Evolutionary conservation across 2,329 filamentous ascomycete species (phyloP), one percentile per base, ranked within the genome.

Genomic region (Amauroascus niger): DNA sequence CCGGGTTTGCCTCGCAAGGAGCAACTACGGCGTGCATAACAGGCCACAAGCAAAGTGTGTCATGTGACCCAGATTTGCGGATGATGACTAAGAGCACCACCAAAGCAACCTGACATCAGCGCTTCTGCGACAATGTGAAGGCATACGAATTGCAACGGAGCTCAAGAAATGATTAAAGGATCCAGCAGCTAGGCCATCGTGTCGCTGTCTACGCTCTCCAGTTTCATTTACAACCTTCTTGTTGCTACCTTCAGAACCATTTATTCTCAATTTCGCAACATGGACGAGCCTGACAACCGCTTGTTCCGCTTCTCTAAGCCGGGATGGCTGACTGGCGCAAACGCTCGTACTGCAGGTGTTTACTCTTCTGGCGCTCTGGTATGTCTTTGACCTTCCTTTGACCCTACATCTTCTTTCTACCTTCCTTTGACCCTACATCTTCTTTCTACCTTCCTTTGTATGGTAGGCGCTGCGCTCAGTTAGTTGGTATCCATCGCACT

Each of bases 301-400:
- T 78, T 84, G 58, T 86, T 84, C 71, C 81, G 81, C 63, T 85
- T 83, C 67, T 76, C 79, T 43, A 81, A 81, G 69, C 82, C 82
- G 2, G 74, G 78, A 67, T 85, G 82, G 79, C 70, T 85, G 44
- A 85, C 82, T 67, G 84, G 78, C 69, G 76, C 80, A 57, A 79
- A 77, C 64, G 77, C 80, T 52, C 74, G 82, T 59, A 83, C 77
- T 50, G 76, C 78, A 60, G 83, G 82, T 68, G 80, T 86, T 68
- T 86, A 86, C 71, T 66, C 75, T 41, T 77, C 82, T 30, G 82
- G 82, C 64, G 82, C 80, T 59, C 69, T 86, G 66, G 82, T 86
- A 76, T 60, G 75, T 62, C 58, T 40, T 54, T 53, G 45, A 16
- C 20, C 24, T 52, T 33, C 45, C 41, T 28, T 3, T 24, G 14